phyloP scores from a whole-genome alignment of 768 basidiomycete genomes.

The Termitomyces sp. region DNA sequence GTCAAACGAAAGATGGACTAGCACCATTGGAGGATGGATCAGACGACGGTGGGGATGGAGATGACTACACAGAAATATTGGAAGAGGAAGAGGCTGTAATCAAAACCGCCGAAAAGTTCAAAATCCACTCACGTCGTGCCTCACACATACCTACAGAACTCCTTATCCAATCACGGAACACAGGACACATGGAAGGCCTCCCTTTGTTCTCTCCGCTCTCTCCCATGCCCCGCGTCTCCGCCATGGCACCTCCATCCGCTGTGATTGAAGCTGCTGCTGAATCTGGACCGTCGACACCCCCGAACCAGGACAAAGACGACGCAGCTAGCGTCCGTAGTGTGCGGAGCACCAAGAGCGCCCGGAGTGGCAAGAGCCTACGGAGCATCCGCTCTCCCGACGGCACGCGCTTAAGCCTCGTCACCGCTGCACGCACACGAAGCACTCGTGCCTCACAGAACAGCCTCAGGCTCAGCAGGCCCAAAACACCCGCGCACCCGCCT shows the following conservation, averaged over 20 bases:
- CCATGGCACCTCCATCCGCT: constrained; percentile 3
- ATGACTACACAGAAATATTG: constrained; percentile 13
- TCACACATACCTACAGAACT: constrained; percentile 12
- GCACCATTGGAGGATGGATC: constrained; percentile 6
- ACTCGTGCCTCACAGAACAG: constrained; percentile 64
- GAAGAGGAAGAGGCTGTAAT: constrained; percentile 35
- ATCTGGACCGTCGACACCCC: not conserved
- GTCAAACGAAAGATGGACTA: constrained; percentile 37
- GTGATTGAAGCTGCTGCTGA: not conserved
- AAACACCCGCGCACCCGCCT: constrained; percentile 25
- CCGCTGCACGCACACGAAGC: constrained; percentile 66
- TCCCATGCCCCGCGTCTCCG: constrained; percentile 16
- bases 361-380: constrained; percentile 32
- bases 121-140: constrained; percentile 28
- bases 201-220: constrained; percentile 19
- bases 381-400: constrained; percentile 25
- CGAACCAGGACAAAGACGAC: constrained; percentile 33
- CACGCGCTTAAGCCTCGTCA: constrained; percentile 40
- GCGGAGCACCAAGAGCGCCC: constrained; percentile 34
- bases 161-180: constrained; percentile 14
- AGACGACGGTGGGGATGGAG: constrained; percentile 30
- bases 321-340: constrained; percentile 36
- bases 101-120: constrained; percentile 45
- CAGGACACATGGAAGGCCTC: constrained; percentile 14
- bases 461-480: constrained; percentile 52